phyloP scores from a whole-genome alignment of 495 filamentous ascomycete species.

The Xylaria curta region DNA sequence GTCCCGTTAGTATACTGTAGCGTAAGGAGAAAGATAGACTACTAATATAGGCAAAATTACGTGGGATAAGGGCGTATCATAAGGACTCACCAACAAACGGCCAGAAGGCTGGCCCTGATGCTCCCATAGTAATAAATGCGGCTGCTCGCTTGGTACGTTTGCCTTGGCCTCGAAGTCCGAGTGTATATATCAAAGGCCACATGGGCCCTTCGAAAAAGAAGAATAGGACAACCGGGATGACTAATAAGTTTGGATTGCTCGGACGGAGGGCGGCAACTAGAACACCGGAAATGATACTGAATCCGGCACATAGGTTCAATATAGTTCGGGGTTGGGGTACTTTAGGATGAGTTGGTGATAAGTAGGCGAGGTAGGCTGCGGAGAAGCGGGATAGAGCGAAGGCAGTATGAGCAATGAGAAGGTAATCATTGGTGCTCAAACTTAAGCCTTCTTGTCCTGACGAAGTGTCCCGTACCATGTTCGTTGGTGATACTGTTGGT shows the following conservation, averaged over 20 bases:
- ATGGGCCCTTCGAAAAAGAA: slow-evolving; percentile 73
- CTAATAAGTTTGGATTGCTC: slow-evolving; percentile 56
- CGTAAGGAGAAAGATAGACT: neutral
- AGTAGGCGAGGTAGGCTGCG: slow-evolving; percentile 55
- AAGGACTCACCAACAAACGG: slow-evolving; percentile 60
- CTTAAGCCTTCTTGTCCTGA: slow-evolving; percentile 50
- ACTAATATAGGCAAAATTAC: neutral
- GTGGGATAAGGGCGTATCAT: neutral
- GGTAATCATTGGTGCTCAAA: slow-evolving; percentile 60
- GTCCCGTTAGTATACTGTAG: neutral
- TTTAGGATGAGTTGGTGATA: slow-evolving; percentile 55
- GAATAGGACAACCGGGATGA: slow-evolving; percentile 65
- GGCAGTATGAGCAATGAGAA: slow-evolving; percentile 53
- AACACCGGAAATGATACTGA: slow-evolving; percentile 53
- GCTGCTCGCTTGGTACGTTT: slow-evolving; percentile 72
- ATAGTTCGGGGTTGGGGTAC: slow-evolving; percentile 60
- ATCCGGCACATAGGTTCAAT: slow-evolving; percentile 51
- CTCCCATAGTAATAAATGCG: slow-evolving; percentile 69
- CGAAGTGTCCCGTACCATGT: slow-evolving; percentile 46
- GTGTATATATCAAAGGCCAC: slow-evolving; percentile 74
- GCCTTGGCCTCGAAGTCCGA: slow-evolving; percentile 73
- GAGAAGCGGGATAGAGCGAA: slow-evolving; percentile 58
- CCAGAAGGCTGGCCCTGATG: slow-evolving; percentile 69
- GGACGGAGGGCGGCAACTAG: slow-evolving; percentile 56
- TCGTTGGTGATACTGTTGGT: slow-evolving; percentile 44